phyloP scores from a whole-genome alignment of 257 asterid species.

The Knoxia roxburghii region DNA sequence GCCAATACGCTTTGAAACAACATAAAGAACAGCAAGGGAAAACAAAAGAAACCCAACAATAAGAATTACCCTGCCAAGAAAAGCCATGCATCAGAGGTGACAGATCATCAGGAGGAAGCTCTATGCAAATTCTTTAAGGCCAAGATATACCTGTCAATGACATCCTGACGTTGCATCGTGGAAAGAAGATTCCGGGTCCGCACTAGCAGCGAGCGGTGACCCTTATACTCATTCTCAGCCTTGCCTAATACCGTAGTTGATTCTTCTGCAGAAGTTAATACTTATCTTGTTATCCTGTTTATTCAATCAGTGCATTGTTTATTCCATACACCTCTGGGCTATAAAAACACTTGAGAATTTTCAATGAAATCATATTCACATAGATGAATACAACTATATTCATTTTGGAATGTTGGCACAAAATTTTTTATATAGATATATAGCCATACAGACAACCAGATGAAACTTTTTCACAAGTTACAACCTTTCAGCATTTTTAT shows the following conservation, averaged over 20 bases:
- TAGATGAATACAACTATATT: not conserved
- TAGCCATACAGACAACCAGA: not conserved
- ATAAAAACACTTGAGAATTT: not conserved
- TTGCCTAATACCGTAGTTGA: conserved; percentile 69
- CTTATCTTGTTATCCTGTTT: conserved; percentile 2
- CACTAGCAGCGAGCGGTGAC: conserved; percentile 73
- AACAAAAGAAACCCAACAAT: conserved; percentile 59
- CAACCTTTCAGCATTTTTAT: not conserved
- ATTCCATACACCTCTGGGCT: not conserved
- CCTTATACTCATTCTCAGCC: conserved; percentile 91
- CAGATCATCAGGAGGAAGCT: not conserved
- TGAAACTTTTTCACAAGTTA: not conserved
- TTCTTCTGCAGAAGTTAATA: conserved; percentile 61
- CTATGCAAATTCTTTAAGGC: not conserved
- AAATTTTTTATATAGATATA: not conserved
- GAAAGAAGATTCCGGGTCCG: conserved; percentile 86
- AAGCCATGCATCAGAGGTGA: conserved; percentile 13
- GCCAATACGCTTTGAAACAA: conserved; percentile 89
- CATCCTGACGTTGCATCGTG: conserved; percentile 85
- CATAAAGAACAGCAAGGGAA: conserved; percentile 84
- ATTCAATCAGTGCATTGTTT: not conserved
- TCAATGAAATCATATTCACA: not conserved
- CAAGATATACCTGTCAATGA: conserved; percentile 60
- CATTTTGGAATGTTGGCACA: not conserved
- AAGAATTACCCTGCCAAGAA: conserved; percentile 62